A percentile compares a stretch with the other conserved stretches of the same genome.
Evolutionary conservation across 345 rosid genomes (phyloP).

Genomic region (Punica granatum): DNA sequence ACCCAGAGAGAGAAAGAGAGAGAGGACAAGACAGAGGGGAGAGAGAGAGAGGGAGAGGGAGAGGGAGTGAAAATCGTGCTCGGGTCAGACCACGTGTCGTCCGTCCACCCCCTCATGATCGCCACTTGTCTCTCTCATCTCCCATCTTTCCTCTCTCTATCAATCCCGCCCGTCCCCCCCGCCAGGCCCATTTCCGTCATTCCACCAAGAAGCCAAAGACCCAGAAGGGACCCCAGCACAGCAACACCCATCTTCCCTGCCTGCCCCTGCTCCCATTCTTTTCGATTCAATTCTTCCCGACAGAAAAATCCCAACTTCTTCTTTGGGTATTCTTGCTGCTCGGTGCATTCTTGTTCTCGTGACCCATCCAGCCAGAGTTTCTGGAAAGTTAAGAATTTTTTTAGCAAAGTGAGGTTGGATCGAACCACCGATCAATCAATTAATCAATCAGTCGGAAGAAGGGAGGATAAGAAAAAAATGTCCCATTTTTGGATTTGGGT

Average conservation of each 20-base stretch:
- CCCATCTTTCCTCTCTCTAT: neutral
- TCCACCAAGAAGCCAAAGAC: neutral
- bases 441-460: neutral
- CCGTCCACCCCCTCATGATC: conserved; percentile 27
- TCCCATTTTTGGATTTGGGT: neutral
- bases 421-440: neutral
- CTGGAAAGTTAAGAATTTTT: neutral
- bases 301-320: neutral
- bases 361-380: neutral
- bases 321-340: neutral
- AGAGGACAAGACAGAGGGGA: neutral
- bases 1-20: neutral
- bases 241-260: neutral
- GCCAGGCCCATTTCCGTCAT: neutral
- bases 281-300: neutral
- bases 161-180: neutral
- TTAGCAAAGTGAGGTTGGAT: neutral
- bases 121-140: conserved; percentile 45
- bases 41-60: neutral
- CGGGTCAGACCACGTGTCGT: conserved; percentile 63
- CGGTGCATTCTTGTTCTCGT: neutral
- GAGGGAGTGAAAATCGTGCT: conserved; percentile 14
- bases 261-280: neutral
- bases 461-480: neutral
- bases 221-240: neutral